phyloP scores from a whole-genome alignment of 1,139 yeast species.

The Lodderomyces elongisporus region DNA sequence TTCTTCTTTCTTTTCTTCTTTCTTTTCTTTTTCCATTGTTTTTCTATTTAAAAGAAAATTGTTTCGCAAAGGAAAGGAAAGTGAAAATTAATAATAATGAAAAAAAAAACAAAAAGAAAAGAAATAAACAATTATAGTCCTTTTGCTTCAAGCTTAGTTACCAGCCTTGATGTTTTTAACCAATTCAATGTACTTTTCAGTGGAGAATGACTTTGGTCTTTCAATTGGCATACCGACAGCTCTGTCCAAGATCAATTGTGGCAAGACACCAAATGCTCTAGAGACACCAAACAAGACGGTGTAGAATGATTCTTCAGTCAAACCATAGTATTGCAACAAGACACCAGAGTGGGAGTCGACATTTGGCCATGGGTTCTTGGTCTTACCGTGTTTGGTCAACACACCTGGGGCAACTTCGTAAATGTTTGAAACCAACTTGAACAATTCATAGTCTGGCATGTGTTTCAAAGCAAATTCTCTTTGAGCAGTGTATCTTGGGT shows the following conservation, averaged over 20 bases:
- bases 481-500: constrained; percentile 96
- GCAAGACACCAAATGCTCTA: constrained; percentile 95
- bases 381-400: constrained; percentile 93
- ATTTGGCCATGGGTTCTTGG: constrained; percentile 98
- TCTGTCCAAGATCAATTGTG: constrained; percentile 94
- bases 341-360: constrained; percentile 98
- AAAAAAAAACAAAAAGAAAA: no score
- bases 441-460: constrained; percentile 93
- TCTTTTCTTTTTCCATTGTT: no score
- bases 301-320: constrained; percentile 93
- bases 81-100: no score
- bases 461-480: constrained; percentile 95
- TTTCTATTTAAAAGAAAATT: no score
- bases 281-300: constrained; percentile 98
- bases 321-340: constrained; percentile 92
- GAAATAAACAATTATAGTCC: no score
- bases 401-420: constrained; percentile 96
- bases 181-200: constrained; percentile 60
- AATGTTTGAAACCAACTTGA: constrained; percentile 83
- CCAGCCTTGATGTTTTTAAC: constrained; percentile 43
- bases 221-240: constrained; percentile 94
- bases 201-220: constrained; percentile 95
- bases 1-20: no score
- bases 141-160: no score
- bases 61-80: no score